Evolutionary conservation across 23 red algal genomes (phyloP).

Genomic region (Gracilariopsis chorda): DNA sequence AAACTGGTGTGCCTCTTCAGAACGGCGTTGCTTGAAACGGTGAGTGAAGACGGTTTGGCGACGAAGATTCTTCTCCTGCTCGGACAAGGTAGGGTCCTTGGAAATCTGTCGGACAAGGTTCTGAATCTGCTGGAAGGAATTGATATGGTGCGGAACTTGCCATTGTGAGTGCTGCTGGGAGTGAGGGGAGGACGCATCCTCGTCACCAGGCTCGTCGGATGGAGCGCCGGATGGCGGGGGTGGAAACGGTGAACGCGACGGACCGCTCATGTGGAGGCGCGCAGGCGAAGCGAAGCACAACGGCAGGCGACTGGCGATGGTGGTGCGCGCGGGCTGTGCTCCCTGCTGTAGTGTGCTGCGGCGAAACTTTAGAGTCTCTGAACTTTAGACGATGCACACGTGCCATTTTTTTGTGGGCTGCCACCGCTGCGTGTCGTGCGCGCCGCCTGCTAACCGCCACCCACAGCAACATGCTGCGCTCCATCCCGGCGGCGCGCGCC

Average conservation of each 20-base stretch:
- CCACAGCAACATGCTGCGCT: background rate
- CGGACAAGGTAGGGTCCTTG: slow-evolving; percentile 24
- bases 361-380: too few species aligned
- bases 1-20: slow-evolving; percentile 6
- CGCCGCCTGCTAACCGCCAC: background rate
- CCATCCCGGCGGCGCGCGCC: background rate
- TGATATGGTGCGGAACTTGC: background rate
- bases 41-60: slow-evolving; percentile 43
- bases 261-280: background rate
- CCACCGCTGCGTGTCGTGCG: background rate
- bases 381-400: too few species aligned
- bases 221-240: background rate
- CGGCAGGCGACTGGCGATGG: background rate
- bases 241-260: background rate
- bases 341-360: too few species aligned
- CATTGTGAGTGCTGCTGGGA: background rate
- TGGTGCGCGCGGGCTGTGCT: background rate
- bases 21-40: slow-evolving; percentile 6
- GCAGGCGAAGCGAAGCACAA: background rate
- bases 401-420: too few species aligned
- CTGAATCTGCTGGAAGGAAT: slow-evolving; percentile 8
- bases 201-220: background rate
- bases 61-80: slow-evolving; percentile 39
- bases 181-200: background rate
- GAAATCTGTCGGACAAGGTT: slow-evolving; percentile 46